Evolutionary conservation across 805 yeast species (phyloP), one percentile per base, ranked within the genome.

Genomic region (Candida corydali): DNA sequence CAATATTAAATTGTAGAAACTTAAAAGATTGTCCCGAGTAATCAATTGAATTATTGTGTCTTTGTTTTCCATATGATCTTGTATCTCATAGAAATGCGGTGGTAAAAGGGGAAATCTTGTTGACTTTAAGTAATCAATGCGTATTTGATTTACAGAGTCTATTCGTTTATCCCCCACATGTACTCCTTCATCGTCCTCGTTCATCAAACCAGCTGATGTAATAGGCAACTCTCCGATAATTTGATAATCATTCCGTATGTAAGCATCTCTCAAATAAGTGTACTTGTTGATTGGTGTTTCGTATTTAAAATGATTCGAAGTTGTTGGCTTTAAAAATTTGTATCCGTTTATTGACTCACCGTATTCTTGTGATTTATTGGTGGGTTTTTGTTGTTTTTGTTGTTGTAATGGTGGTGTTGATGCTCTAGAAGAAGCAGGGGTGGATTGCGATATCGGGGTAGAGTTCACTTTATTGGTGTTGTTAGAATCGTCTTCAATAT

Each of bases 301-400:
- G 34, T 45, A 47, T 32, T 44, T 45, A 39, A 38, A 57, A 14
- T 40, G 20, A 17, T 12, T 10, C 12, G 27, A 9, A 17, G 8
- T 5, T n/a, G 6, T 17, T 22, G 63, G 59, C 25, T 65, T 58
- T 4, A 73, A 59, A 49, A 72, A 71, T 32, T 58, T 55, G 44
- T 62, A 73, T 1, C 76, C 78, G 34, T 66, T 58, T 11, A 63
- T 56, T 3, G 47, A 39, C 1, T 61, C 59, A 1, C 74, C 75
- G 39, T 52, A 63, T 30, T 61, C 69, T 27, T 48, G 50, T n/a
- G 26, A 16, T 16, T 16, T 24, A 9, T 24, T 24, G 5, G 14
- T 8, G 9, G 8, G 25, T 26, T 9, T 28, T n/a, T n/a, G 27
- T 15, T 28, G 17, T 19, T 12, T 27, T 22, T 23, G 27, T 15